A percentile compares a stretch with the other conserved stretches of the same genome.
These are phyloP conservation scores for Hebeloma cylindrosporum DNA, from an alignment of 768 basidiomycete genomes.

Conservation along the genomic window DNA sequence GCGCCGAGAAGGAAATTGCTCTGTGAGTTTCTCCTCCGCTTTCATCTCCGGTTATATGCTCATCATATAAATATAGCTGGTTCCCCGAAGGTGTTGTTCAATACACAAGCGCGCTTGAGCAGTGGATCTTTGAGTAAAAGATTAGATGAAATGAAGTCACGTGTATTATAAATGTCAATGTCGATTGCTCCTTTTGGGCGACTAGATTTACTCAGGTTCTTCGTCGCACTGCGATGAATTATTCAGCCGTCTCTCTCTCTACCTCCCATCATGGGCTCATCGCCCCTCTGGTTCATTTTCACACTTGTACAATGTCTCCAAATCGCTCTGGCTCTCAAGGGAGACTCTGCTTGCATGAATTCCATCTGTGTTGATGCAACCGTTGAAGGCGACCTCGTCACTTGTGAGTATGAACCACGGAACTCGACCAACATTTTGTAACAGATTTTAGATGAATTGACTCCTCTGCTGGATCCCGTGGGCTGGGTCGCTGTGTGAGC, in stretches of 20 bases:
- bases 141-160: slow-evolving; percentile 14
- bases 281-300: slow-evolving; percentile 12
- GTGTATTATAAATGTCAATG: slow-evolving; percentile 18
- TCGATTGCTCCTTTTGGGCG: background rate
- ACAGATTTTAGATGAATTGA: slow-evolving; percentile 42
- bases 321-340: slow-evolving; percentile 31
- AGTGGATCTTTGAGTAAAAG: slow-evolving; percentile 80
- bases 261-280: slow-evolving; percentile 15
- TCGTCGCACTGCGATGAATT: slow-evolving; percentile 3
- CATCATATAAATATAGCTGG: slow-evolving; percentile 58
- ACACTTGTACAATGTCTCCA: slow-evolving; percentile 24
- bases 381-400: slow-evolving; percentile 39
- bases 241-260: background rate
- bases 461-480: slow-evolving; percentile 35
- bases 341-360: slow-evolving; percentile 43
- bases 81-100: slow-evolving; percentile 85
- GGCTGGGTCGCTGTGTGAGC: slow-evolving; percentile 58
- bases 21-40: slow-evolving; percentile 55
- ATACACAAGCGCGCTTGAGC: slow-evolving; percentile 62
- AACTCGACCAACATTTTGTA: background rate
- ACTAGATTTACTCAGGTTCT: slow-evolving; percentile 1
- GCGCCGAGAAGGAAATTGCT: slow-evolving; percentile 89
- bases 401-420: slow-evolving; percentile 37
- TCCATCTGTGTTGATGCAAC: slow-evolving; percentile 51
- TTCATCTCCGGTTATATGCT: background rate